Evolutionary conservation across 768 basidiomycete species (phyloP).

Genomic region (Dioszegia aurantiaca): DNA sequence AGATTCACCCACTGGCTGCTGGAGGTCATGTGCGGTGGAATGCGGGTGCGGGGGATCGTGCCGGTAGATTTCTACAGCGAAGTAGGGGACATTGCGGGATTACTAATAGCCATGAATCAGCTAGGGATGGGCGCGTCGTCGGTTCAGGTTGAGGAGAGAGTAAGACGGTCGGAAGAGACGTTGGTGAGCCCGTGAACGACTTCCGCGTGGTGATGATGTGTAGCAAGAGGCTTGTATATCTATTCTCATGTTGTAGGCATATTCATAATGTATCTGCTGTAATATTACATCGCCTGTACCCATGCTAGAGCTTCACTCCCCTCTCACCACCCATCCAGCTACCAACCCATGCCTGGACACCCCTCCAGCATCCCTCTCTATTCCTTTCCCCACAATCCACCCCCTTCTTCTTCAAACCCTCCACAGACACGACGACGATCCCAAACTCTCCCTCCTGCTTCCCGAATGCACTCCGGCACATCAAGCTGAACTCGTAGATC

Average conservation of each 20-base stretch:
- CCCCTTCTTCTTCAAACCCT: slow-evolving; percentile 14
- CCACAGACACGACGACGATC: slow-evolving; percentile 37
- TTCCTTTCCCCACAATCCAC: slow-evolving; percentile 16
- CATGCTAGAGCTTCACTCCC: slow-evolving; percentile 9
- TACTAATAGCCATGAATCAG: slow-evolving; percentile 38
- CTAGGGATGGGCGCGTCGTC: not conserved
- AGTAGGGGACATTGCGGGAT: slow-evolving; percentile 22
- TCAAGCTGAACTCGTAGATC: slow-evolving; percentile 50
- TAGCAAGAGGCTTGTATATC: not conserved
- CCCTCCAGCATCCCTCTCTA: slow-evolving; percentile 13
- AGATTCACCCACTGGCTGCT: slow-evolving; percentile 72
- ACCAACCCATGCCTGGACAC: slow-evolving; percentile 16
- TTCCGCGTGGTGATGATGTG: not conserved
- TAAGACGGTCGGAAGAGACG: not conserved
- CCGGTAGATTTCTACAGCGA: slow-evolving; percentile 42
- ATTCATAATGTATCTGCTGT: not conserved
- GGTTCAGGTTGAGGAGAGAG: not conserved
- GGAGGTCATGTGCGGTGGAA: slow-evolving; percentile 41
- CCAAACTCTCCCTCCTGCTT: slow-evolving; percentile 51
- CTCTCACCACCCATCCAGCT: slow-evolving; percentile 11
- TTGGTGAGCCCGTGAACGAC: not conserved
- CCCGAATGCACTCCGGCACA: slow-evolving; percentile 53
- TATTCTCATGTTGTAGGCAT: not conserved
- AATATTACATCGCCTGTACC: not conserved
- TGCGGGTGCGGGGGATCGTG: slow-evolving; percentile 24